These are phyloP conservation scores for Monosporascus sp. DNA, from an alignment of 2,329 filamentous ascomycete genomes.

Conservation along the genomic window DNA sequence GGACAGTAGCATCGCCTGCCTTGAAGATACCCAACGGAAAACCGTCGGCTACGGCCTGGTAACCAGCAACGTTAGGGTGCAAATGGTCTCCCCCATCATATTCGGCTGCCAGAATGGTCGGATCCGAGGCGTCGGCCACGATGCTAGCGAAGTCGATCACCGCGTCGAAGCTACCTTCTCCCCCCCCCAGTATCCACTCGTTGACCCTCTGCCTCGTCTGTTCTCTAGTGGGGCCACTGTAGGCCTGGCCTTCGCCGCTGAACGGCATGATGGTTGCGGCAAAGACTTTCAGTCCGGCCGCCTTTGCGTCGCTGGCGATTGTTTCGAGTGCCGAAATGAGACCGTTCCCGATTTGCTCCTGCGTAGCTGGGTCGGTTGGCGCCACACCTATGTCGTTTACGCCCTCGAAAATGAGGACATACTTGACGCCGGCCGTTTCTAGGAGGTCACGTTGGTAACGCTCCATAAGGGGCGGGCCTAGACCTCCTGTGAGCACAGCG, in stretches of 20 bases:
- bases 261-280: slow-evolving; percentile 66
- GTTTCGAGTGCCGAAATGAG: slow-evolving; percentile 56
- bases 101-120: slow-evolving; percentile 41
- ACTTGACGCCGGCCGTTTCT: slow-evolving; percentile 50
- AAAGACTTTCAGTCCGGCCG: slow-evolving; percentile 51
- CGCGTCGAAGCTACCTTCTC: slow-evolving; percentile 49
- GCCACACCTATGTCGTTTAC: slow-evolving; percentile 63
- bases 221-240: slow-evolving; percentile 51
- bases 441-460: slow-evolving; percentile 63
- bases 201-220: slow-evolving; percentile 54
- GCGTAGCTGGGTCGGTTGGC: slow-evolving; percentile 37
- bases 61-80: slow-evolving; percentile 57
- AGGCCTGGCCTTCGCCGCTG: slow-evolving; percentile 44
- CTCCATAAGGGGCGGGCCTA: slow-evolving; percentile 56
- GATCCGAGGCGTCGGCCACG: slow-evolving; percentile 45
- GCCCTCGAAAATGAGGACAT: slow-evolving; percentile 63
- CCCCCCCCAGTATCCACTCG: slow-evolving; percentile 51
- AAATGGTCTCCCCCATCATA: slow-evolving; percentile 62
- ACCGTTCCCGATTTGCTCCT: slow-evolving; percentile 42
- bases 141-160: slow-evolving; percentile 59
- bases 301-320: slow-evolving; percentile 50
- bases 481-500: slow-evolving; percentile 54
- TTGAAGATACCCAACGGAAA: slow-evolving; percentile 54
- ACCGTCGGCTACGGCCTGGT: slow-evolving; percentile 52
- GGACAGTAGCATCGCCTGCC: neutral